Conservation (phyloP, 345 rosid species). For the Brassica incana region DNA sequence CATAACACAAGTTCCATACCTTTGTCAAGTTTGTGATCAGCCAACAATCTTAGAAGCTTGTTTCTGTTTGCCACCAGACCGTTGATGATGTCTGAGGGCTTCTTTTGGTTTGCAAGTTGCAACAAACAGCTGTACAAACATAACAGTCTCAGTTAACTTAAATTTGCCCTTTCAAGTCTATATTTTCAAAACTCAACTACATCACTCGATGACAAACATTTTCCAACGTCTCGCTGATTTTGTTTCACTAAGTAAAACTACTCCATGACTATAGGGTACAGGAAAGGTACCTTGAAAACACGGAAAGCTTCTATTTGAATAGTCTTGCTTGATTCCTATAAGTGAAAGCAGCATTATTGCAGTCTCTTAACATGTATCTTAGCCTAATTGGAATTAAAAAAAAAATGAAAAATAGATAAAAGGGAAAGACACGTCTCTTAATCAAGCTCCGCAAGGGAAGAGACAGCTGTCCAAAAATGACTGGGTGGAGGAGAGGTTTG, state of each 20-base stretch:
- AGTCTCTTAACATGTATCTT: no score
- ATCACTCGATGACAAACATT: not conserved
- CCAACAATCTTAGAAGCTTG: constrained; percentile 74
- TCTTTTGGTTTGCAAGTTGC: not conserved
- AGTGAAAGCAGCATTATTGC: not conserved
- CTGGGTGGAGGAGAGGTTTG: no score
- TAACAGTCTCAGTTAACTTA: not conserved
- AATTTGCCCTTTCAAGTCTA: not conserved
- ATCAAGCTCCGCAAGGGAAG: no score
- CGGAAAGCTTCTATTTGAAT: constrained; percentile 97
- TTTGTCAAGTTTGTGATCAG: constrained; percentile 68
- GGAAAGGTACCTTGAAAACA: constrained; percentile 75
- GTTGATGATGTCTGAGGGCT: constrained; percentile 62
- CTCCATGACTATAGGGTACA: not conserved
- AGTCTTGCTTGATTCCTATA: constrained; percentile 93
- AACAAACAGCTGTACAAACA: constrained; percentile 8
- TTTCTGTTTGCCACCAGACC: constrained; percentile 62
- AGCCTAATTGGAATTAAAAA: no score
- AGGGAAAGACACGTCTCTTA: no score
- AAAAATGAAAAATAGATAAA: no score
- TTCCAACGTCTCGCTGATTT: not conserved
- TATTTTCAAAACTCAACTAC: not conserved
- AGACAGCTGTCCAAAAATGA: no score
- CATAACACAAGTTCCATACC: constrained; percentile 39
- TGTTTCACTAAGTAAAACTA: not conserved